phyloP scores from a whole-genome alignment of 192 early-diverging fungal species.

The Coemansia sp. region DNA sequence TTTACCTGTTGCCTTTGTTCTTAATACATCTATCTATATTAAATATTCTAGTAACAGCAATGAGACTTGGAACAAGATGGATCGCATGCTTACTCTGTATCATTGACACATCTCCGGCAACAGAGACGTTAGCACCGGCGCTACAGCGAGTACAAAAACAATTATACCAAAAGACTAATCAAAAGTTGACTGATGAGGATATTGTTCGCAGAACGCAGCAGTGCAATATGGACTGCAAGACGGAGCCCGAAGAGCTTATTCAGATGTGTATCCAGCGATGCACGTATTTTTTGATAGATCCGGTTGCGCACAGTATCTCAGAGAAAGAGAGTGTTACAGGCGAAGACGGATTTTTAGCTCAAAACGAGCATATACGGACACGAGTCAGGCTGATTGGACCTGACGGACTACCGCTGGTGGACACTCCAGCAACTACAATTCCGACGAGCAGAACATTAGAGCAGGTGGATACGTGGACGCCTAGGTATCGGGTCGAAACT shows the following conservation, averaged over 20 bases:
- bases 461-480: conserved; percentile 6
- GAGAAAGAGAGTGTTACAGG: conserved; percentile 4
- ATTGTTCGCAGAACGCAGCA: conserved; percentile 41
- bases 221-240: conserved; percentile 36
- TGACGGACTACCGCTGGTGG: conserved; percentile 35
- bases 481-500: conserved; percentile 21
- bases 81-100: too few relatives aligned
- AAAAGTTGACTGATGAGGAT: conserved; percentile 14
- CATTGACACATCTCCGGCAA: background rate
- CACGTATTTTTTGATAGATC: conserved; percentile 41
- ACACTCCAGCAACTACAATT: conserved; percentile 2
- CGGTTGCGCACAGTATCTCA: conserved; percentile 13
- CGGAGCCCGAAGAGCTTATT: conserved; percentile 32
- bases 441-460: background rate
- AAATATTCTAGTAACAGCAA: too few relatives aligned
- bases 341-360: conserved; percentile 16
- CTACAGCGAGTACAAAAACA: too few relatives aligned
- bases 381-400: conserved; percentile 47
- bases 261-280: conserved; percentile 50
- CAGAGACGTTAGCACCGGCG: background rate
- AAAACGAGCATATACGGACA: conserved; percentile 28
- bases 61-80: too few relatives aligned
- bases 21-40: background rate
- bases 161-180: background rate
- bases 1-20: background rate